A percentile compares a stretch with the other conserved stretches of the same genome.
Conservation (phyloP, 768 basidiomycete genomes). For the Lactifluus rugatus region DNA sequence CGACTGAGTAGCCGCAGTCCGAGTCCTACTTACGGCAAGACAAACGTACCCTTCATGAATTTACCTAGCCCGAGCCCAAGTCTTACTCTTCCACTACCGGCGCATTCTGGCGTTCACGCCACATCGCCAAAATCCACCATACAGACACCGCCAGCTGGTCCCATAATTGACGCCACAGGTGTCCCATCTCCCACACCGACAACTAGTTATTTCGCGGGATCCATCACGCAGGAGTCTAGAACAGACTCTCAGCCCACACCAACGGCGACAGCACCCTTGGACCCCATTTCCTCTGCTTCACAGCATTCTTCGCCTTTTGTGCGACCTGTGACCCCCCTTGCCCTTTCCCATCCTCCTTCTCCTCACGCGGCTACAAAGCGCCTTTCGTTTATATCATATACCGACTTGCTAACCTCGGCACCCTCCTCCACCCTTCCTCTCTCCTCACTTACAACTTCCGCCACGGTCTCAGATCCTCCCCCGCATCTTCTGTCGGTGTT, state of each 20-base stretch:
- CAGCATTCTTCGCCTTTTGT: slow-evolving; percentile 21
- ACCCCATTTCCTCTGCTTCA: slow-evolving; percentile 19
- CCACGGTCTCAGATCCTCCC: slow-evolving; percentile 47
- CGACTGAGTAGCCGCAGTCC: slow-evolving; percentile 57
- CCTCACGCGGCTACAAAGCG: slow-evolving; percentile 45
- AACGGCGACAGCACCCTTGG: slow-evolving; percentile 20
- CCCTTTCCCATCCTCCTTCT: slow-evolving; percentile 38
- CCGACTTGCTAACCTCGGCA: slow-evolving; percentile 70
- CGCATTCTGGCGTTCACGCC: not conserved
- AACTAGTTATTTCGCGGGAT: slow-evolving; percentile 22
- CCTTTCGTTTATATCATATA: slow-evolving; percentile 83
- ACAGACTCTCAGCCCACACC: slow-evolving; percentile 19
- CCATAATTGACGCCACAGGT: not conserved
- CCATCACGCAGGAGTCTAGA: slow-evolving; percentile 25
- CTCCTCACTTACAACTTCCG: slow-evolving; percentile 59
- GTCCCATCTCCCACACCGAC: slow-evolving; percentile 24
- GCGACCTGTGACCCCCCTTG: slow-evolving; percentile 22
- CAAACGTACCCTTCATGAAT: slow-evolving; percentile 20
- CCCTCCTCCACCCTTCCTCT: slow-evolving; percentile 66
- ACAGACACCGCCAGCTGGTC: slow-evolving; percentile 4
- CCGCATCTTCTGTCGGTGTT: slow-evolving; percentile 64
- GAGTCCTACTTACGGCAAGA: slow-evolving; percentile 40
- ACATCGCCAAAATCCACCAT: not conserved
- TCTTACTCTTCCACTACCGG: slow-evolving; percentile 16
- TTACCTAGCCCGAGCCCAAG: slow-evolving; percentile 21